Evolutionary conservation across 2,329 filamentous ascomycete genomes (phyloP).

Genomic region (Claviceps capensis): DNA sequence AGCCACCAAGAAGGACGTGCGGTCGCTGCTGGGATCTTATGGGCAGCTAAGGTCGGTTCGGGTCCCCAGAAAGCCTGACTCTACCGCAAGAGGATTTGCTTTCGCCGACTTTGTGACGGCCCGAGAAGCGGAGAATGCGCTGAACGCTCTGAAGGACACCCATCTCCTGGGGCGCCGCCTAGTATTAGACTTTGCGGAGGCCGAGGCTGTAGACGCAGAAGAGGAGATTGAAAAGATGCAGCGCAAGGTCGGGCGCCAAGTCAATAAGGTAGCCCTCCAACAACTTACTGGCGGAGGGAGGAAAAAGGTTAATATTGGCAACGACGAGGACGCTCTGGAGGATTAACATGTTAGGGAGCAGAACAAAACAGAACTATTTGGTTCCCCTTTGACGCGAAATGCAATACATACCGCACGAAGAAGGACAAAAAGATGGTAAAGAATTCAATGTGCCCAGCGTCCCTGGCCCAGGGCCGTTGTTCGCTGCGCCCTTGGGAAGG

Average conservation of each 20-base stretch:
- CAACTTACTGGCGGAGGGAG: conserved; percentile 72
- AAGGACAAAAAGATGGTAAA: not conserved
- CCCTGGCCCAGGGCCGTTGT: conserved; percentile 4
- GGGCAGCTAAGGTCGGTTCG: conserved; percentile 86
- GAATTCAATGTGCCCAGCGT: conserved; percentile 1
- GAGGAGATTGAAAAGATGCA: conserved; percentile 96
- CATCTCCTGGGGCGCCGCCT: conserved; percentile 83
- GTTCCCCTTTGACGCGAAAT: not conserved
- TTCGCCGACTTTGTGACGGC: conserved; percentile 93
- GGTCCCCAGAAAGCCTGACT: conserved; percentile 89
- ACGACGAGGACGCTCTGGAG: conserved; percentile 47
- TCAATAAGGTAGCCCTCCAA: conserved; percentile 81
- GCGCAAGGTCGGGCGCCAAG: conserved; percentile 82
- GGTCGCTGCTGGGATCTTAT: conserved; percentile 74
- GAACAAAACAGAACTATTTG: conserved; percentile 10
- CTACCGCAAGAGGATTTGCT: conserved; percentile 78
- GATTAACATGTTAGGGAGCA: conserved; percentile 12
- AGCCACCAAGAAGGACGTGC: conserved; percentile 82
- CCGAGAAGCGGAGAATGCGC: conserved; percentile 78
- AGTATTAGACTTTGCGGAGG: conserved; percentile 82
- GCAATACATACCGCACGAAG: not conserved
- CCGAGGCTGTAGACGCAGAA: conserved; percentile 81
- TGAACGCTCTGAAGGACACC: conserved; percentile 82
- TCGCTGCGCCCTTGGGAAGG: conserved; percentile 8
- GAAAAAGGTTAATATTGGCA: conserved; percentile 78